These are phyloP conservation scores for Wickerhamomyces kurtzmanii DNA, from an alignment of 805 yeast species.

Conservation along the genomic window DNA sequence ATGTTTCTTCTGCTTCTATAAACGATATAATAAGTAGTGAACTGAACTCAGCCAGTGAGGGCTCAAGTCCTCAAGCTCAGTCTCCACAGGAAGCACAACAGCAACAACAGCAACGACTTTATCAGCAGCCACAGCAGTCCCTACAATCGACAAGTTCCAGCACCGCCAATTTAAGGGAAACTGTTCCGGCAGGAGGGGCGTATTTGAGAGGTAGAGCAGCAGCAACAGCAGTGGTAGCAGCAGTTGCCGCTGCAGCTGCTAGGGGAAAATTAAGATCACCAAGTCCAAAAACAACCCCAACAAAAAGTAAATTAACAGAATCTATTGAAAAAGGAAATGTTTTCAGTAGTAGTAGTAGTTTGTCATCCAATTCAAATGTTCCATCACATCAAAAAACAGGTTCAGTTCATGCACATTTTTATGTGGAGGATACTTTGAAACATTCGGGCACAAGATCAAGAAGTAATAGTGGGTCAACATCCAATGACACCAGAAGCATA, in stretches of 20 bases:
- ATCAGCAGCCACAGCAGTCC: constrained; percentile 2
- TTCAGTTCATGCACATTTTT: constrained; percentile 74
- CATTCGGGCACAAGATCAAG: constrained; percentile 29
- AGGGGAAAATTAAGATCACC: constrained; percentile 12
- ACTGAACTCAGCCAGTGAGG: constrained; percentile 1
- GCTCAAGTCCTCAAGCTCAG: constrained; percentile 3
- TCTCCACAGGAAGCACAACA: constrained; percentile 1
- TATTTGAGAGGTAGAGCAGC: constrained; percentile 27
- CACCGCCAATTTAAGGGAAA: constrained; percentile 11
- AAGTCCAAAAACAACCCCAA: constrained; percentile 7
- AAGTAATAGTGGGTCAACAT: constrained; percentile 15
- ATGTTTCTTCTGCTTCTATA: constrained; percentile 14
- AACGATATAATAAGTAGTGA: constrained; percentile 13
- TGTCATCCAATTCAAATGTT: constrained; percentile 16
- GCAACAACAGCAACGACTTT: constrained; percentile 2
- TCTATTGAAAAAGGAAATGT: constrained; percentile 1
- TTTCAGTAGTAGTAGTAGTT: constrained; percentile 7
- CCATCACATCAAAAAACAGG: constrained; percentile 36
- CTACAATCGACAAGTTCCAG: not conserved
- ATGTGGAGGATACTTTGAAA: constrained; percentile 57
- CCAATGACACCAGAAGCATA: constrained; percentile 9
- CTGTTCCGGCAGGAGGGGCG: constrained; percentile 38
- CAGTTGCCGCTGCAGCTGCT: constrained; percentile 29
- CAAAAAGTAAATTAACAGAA: not conserved
- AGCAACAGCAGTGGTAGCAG: constrained; percentile 26